Conservation (phyloP, 2,329 filamentous ascomycete species). For the Scolecobasidium constrictum region DNA sequence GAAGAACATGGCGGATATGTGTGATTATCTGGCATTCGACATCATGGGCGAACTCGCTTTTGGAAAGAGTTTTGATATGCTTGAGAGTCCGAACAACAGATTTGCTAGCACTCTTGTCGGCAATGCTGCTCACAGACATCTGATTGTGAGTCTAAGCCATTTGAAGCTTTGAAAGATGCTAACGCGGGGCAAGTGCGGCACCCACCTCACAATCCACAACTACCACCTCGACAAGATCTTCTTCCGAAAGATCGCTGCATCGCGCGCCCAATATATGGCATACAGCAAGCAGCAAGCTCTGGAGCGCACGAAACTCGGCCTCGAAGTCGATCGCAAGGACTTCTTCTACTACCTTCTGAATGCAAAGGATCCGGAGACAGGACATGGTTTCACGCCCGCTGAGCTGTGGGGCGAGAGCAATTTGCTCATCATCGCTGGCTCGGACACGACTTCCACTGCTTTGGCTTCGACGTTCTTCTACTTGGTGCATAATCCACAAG, state of each 20-base stretch:
- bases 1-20: slow-evolving; percentile 34
- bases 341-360: slow-evolving; percentile 38
- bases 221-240: slow-evolving; percentile 32
- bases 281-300: slow-evolving; percentile 31
- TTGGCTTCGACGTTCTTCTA: slow-evolving; percentile 33
- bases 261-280: slow-evolving; percentile 30
- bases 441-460: slow-evolving; percentile 33
- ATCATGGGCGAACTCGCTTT: slow-evolving; percentile 40
- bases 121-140: slow-evolving; percentile 33
- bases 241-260: slow-evolving; percentile 32
- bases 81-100: slow-evolving; percentile 28
- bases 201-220: slow-evolving; percentile 32
- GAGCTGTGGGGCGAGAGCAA: slow-evolving; percentile 40
- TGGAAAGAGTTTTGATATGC: slow-evolving; percentile 33
- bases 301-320: slow-evolving; percentile 30
- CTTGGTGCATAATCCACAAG: slow-evolving; percentile 27
- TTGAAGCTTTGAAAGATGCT: not conserved
- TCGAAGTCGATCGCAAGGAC: slow-evolving; percentile 31
- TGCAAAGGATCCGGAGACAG: slow-evolving; percentile 35
- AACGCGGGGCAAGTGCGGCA: slow-evolving; percentile 25
- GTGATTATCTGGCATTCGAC: slow-evolving; percentile 37
- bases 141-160: slow-evolving; percentile 23
- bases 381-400: slow-evolving; percentile 30
- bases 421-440: slow-evolving; percentile 38
- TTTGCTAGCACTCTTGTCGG: slow-evolving; percentile 31